These are phyloP conservation scores for Galeopsis tetrahit DNA, from an alignment of 257 asterid species.

Conservation along the genomic window DNA sequence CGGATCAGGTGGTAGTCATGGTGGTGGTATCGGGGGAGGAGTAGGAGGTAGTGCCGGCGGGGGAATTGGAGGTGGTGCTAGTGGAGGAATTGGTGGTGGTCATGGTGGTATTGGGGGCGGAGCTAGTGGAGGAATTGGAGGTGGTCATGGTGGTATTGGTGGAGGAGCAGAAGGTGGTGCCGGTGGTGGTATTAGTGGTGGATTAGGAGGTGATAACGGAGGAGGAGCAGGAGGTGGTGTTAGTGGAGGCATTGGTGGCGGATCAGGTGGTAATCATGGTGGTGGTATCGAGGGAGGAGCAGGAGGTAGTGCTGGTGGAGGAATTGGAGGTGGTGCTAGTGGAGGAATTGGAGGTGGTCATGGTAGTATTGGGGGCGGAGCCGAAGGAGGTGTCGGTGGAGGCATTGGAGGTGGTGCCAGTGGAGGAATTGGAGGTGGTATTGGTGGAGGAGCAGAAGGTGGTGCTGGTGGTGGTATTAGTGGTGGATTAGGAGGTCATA, in stretches of 20 bases:
- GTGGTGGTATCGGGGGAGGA: not conserved
- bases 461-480: slow-evolving; percentile 20
- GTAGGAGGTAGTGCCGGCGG: too few relatives aligned
- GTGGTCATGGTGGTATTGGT: not conserved
- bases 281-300: not conserved
- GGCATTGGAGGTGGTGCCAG: slow-evolving; percentile 27
- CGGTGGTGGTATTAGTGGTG: slow-evolving; percentile 23
- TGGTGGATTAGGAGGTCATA: not conserved
- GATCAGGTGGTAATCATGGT: not conserved
- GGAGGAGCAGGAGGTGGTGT: slow-evolving; percentile 26
- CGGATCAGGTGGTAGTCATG: not conserved
- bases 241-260: slow-evolving; percentile 5
- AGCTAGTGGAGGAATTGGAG: not conserved
- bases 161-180: slow-evolving; percentile 15
- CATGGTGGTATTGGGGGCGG: slow-evolving; percentile 22
- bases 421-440: slow-evolving; percentile 26
- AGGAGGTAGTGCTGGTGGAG: too few relatives aligned
- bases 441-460: slow-evolving; percentile 13
- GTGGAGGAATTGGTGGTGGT: slow-evolving; percentile 27
- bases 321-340: slow-evolving; percentile 15
- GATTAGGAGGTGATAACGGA: not conserved
- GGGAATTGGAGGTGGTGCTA: slow-evolving; percentile 24
- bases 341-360: slow-evolving; percentile 13
- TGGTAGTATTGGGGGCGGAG: slow-evolving; percentile 11
- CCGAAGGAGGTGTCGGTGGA: slow-evolving; percentile 29